Evolutionary conservation across 495 filamentous ascomycete genomes (phyloP), one percentile per base, ranked within the genome.

Genomic region (Penicillium maclennaniae): DNA sequence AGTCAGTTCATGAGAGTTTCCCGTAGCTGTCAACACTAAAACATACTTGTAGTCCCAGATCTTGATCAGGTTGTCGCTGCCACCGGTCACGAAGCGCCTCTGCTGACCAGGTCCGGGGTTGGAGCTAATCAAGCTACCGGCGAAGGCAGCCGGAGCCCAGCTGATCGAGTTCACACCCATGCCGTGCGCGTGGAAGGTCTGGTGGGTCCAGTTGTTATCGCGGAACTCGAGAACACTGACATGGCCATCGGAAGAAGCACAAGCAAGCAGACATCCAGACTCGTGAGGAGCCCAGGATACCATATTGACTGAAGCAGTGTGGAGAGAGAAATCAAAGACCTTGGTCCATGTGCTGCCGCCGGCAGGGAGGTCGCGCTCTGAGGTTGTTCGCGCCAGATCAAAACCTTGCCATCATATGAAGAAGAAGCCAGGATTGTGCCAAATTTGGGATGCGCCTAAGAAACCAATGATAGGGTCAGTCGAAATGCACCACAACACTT

Each of bases 281-380:
- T 97, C 93, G 71, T 97, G 92, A 1, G 93, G 95, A n/a, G 90
- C 84, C 93, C 92, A 97, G 46, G 90, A 84, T 48, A 99, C 87
- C 69, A 95, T 88, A 76, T 99, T 99, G 49, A 97, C 92, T 45
- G 86, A 90, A 37, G 92, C 92, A 66, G 91, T 91, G 79, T 97
- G 92, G 16, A 91, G 84, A 44, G 86, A 83, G 71, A 91, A 92
- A 62, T 92, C 87, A 74, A 91, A 92, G 74, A 96, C 87, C 69
- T 85, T 82, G 58, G 87, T 83, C 89, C 87, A 90, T 48, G 72
- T 64, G 62, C 77, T 74, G 55, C 78, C 74, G 58, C 75, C 73
- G 20, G 61, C 61, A 47, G 70, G 73, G 71, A 71, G 45, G 72
- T 69, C 28, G 75, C 61, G 58, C 67, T 76, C 47, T 76, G 70